Evolutionary conservation across 1,284 basidiomycete genomes (phyloP).

Genomic region (Ceratobasidium sp.): DNA sequence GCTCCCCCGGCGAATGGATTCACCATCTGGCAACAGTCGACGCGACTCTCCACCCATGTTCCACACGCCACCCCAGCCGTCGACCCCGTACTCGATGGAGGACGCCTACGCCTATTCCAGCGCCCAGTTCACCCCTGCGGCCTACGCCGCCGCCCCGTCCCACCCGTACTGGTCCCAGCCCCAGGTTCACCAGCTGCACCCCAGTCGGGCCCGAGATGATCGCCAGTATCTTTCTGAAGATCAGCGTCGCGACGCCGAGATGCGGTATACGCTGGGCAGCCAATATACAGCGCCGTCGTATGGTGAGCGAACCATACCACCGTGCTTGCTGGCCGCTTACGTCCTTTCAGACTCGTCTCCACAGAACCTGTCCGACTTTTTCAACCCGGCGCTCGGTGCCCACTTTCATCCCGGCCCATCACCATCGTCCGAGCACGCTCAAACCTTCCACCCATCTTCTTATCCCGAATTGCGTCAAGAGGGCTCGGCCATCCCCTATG

Average conservation of each 20-base stretch:
- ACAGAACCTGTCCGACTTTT: conserved; percentile 42
- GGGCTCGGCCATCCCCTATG: neutral
- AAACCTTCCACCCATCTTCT: conserved; percentile 15
- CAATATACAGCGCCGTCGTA: conserved; percentile 19
- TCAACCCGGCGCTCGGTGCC: conserved; percentile 25
- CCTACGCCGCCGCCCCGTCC: neutral
- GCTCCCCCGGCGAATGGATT: conserved; percentile 30
- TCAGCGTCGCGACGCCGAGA: conserved; percentile 36
- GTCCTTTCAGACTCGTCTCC: conserved; percentile 27
- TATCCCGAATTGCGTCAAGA: conserved; percentile 9
- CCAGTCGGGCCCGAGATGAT: conserved; percentile 23
- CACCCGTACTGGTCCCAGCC: conserved; percentile 25
- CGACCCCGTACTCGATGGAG: conserved; percentile 29
- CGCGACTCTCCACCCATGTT: conserved; percentile 25
- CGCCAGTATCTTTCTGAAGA: conserved; percentile 29
- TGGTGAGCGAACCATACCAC: conserved; percentile 1
- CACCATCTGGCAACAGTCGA: conserved; percentile 38
- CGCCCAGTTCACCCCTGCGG: conserved; percentile 2
- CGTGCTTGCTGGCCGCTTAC: neutral
- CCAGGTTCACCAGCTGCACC: conserved; percentile 21
- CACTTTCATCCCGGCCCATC: conserved; percentile 41
- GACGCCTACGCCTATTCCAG: conserved; percentile 21
- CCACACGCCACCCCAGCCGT: conserved; percentile 32
- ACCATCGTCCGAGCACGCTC: conserved; percentile 16
- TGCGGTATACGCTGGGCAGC: conserved; percentile 15